Percentiles rank a stretch among this genome's conserved stretches.
Evolutionary conservation across 805 yeast species (phyloP).

Genomic region (Kodamaea restingae): DNA sequence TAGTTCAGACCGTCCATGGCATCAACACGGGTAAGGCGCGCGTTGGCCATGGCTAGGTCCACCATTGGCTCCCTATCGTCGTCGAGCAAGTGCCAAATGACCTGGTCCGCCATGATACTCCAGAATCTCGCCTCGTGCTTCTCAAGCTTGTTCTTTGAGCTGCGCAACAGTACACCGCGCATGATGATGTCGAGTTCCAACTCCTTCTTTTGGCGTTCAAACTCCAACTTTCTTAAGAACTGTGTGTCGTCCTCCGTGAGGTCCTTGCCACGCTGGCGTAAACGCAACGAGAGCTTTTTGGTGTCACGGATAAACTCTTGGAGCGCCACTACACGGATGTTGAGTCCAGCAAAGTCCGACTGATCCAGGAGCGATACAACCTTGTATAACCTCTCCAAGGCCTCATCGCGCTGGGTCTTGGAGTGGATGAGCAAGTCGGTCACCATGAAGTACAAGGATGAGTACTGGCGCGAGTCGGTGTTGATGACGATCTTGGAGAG

Average conservation of each 20-base stretch:
- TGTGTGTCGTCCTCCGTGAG: conserved; percentile 19
- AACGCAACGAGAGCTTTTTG: conserved; percentile 34
- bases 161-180: conserved; percentile 24
- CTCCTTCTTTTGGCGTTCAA: conserved; percentile 31
- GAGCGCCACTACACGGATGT: conserved; percentile 24
- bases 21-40: conserved; percentile 59
- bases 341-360: conserved; percentile 34
- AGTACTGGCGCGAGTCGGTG: conserved; percentile 38
- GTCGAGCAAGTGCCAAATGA: conserved; percentile 61
- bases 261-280: conserved; percentile 31
- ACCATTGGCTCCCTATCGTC: conserved; percentile 60
- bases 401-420: conserved; percentile 22
- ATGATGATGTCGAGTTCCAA: conserved; percentile 34
- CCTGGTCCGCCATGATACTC: conserved; percentile 51
- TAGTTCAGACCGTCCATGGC: conserved; percentile 62
- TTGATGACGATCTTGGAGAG: conserved; percentile 35
- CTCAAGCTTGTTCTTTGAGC: conserved; percentile 16
- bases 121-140: conserved; percentile 22
- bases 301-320: conserved; percentile 29
- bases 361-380: conserved; percentile 34
- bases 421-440: conserved; percentile 33
- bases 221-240: conserved; percentile 21
- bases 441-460: conserved; percentile 30
- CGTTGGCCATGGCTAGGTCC: conserved; percentile 62
- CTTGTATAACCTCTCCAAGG: conserved; percentile 39